Conservation (phyloP, 2,329 filamentous ascomycete genomes). For the Aspergillus brasiliensis region DNA sequence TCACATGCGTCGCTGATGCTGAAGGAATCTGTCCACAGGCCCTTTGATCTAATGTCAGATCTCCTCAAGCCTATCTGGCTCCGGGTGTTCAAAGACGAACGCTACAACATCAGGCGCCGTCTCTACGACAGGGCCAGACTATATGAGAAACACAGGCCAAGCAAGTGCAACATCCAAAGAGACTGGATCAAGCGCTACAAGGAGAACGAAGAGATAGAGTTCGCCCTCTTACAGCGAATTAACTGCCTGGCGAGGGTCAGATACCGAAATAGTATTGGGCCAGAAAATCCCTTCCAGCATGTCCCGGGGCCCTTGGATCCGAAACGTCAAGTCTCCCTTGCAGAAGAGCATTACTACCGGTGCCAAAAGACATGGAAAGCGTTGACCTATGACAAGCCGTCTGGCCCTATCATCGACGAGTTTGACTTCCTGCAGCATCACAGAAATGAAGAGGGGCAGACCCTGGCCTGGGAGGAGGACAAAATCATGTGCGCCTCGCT, state of each 20-base stretch:
- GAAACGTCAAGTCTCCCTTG: background rate
- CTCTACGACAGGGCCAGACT: background rate
- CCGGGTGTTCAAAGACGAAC: background rate
- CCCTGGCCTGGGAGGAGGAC: background rate
- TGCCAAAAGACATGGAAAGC: background rate
- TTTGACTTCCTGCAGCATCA: background rate
- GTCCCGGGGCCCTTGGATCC: background rate
- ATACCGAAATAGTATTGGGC: background rate
- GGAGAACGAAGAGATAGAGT: background rate
- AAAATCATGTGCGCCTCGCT: background rate
- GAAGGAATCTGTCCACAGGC: background rate
- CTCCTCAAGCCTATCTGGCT: background rate
- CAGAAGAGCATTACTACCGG: background rate
- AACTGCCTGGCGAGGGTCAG: background rate
- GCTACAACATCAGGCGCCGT: background rate
- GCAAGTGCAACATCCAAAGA: background rate
- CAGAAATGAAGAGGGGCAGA: background rate
- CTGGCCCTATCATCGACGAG: background rate
- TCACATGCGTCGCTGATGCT: background rate
- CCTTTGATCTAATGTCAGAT: background rate
- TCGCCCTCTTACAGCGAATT: background rate
- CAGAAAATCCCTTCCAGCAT: background rate
- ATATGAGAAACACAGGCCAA: background rate
- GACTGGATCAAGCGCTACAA: background rate
- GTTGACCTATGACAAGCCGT: background rate